phyloP scores from a whole-genome alignment of 2,329 filamentous ascomycete species.

The Cladobotryum mycophilum region DNA sequence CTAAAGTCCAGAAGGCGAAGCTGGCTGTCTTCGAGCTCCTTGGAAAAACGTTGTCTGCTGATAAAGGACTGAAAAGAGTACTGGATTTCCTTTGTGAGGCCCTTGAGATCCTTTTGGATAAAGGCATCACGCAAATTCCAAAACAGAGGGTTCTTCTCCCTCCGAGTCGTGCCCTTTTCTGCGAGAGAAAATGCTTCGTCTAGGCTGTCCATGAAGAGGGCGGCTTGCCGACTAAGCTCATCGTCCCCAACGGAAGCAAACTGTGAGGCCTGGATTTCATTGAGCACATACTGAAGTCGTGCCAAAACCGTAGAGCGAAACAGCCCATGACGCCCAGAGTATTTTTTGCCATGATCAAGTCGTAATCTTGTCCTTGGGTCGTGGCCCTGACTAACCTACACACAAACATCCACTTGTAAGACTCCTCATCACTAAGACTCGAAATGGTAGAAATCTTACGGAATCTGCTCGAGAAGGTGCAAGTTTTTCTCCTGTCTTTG shows the following conservation, averaged over 20 bases:
- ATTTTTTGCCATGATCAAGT: conserved; percentile 18
- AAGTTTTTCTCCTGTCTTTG: conserved; percentile 7
- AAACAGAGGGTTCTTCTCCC: conserved; percentile 47
- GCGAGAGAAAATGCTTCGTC: conserved; percentile 41
- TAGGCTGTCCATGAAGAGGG: conserved; percentile 40
- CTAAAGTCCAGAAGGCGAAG: conserved; percentile 69
- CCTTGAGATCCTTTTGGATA: conserved; percentile 42
- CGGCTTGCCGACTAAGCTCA: conserved; percentile 39
- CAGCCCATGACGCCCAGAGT: conserved; percentile 23
- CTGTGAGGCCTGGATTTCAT: conserved; percentile 18
- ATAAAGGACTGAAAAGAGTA: conserved; percentile 64
- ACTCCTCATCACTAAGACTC: not conserved
- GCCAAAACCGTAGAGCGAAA: conserved; percentile 29
- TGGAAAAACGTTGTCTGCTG: conserved; percentile 50
- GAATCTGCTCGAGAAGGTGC: conserved; percentile 17
- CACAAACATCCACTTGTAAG: not conserved
- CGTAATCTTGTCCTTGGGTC: conserved; percentile 29
- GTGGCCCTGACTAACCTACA: conserved; percentile 27
- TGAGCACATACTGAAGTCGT: conserved; percentile 32
- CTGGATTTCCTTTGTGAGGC: conserved; percentile 52
- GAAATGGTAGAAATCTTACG: conserved; percentile 17
- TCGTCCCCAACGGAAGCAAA: conserved; percentile 27
- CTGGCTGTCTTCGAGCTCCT: conserved; percentile 52
- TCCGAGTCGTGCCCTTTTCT: conserved; percentile 29
- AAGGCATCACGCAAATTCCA: conserved; percentile 56